Evolutionary conservation across 1,284 basidiomycete species (phyloP), one percentile per base, ranked within the genome.

Genomic region (Taiwanofungus camphoratus): DNA sequence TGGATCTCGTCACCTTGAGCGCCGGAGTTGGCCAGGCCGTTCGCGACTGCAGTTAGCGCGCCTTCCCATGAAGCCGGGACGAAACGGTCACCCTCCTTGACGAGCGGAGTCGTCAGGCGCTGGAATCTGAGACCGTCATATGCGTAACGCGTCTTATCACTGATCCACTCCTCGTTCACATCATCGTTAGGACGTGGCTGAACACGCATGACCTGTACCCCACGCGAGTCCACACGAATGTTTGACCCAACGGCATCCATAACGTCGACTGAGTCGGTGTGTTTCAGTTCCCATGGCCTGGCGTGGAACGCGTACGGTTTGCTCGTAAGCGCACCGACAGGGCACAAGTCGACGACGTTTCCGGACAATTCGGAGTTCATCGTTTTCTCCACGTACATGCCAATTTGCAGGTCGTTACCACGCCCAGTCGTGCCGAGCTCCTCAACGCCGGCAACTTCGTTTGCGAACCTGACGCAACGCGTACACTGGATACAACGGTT

Each of bases 141-240:
- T 2, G 95, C 91, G 65, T 92, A 95, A 49, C 96, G 88, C 2
- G 95, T 95, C 79, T 99, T 99, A 78, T 99, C 95, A 66, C 82
- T 94, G 67, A 99, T 96, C 95, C 96, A 99, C 68, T 99, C 96
- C 73, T 99, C 96, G 66, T 99, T 99, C 50, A 99, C 86, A 55
- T 97, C 92, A 66, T 99, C 95, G 65, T 99, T 99, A 46, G 92
- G 87, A 57, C 88, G 82, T 3, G 96, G 96, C 61, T 96, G 92
- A 56, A 99, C 79, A 38, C 95, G 86, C 93, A 99, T 99, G 51
- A 99, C 95, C 64, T 92, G 83, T 8, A 95, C 84, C 44, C 94
- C 94, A 32, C 95, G 82, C 41, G 94, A 96, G 68, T 99, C 95
- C 49, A 99, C 78, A 42, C 93, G 87, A 63, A 99, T 97, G 69